Evolutionary conservation across 169 alveolate genomes (phyloP).

Genomic region (Cryptosporidium meleagridis): DNA sequence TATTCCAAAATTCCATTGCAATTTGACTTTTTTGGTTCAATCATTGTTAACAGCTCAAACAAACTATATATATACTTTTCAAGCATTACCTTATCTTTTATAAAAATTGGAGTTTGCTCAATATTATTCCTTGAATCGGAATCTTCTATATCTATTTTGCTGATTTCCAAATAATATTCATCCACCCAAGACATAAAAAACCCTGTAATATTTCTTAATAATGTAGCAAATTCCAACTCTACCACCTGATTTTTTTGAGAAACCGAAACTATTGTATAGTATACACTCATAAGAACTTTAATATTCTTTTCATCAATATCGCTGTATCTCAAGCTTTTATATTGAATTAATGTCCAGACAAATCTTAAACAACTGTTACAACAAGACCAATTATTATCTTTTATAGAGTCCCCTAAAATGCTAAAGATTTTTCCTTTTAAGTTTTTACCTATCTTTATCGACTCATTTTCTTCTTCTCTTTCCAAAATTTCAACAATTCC

Average conservation of each 20-base stretch:
- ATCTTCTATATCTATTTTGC: not conserved
- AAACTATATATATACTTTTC: conserved; percentile 39
- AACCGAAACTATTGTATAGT: conserved; percentile 4
- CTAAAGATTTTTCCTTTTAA: conserved; percentile 21
- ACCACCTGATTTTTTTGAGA: conserved; percentile 29
- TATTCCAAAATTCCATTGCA: conserved; percentile 64
- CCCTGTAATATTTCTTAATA: conserved; percentile 65
- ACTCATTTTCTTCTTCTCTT: not conserved
- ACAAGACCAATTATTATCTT: conserved; percentile 58
- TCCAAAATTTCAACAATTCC: conserved; percentile 38
- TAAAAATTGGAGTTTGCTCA: conserved; percentile 6
- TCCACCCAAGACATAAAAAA: conserved; percentile 74
- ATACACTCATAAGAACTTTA: conserved; percentile 18
- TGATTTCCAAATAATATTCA: conserved; percentile 12
- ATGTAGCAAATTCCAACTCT: conserved; percentile 68
- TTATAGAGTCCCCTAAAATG: conserved; percentile 6
- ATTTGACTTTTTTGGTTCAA: conserved; percentile 64
- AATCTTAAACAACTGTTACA: conserved; percentile 67
- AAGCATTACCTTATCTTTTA: conserved; percentile 53
- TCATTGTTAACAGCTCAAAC: conserved; percentile 37
- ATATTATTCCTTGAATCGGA: not conserved
- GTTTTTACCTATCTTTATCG: not conserved
- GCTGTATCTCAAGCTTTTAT: conserved; percentile 16
- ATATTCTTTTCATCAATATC: conserved; percentile 41
- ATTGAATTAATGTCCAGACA: conserved; percentile 61